Base-by-base conservation (phyloP, 768 basidiomycete genomes). In the Mycena amicta region DNA sequence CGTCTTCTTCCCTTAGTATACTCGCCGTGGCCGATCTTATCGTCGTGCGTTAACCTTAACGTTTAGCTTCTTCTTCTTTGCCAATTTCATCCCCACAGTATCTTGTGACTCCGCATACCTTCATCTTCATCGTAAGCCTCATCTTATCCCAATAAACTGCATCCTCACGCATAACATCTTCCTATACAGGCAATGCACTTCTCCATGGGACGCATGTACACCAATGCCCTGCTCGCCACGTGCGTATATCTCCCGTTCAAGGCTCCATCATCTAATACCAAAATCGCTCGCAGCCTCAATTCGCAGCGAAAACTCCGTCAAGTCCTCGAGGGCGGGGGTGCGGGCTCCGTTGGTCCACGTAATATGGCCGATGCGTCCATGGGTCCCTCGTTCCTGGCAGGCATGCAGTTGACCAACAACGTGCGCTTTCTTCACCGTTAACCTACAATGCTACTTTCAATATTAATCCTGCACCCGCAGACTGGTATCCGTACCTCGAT, bases 201-300 rank as follows among this genome's bases (percentile, higher is more conserved):
- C 40, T 64, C 65, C 5, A 53, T 63, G 15, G 65, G 65, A 2
- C 62, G 65, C 15, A 61, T 64, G 53, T 67, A 64, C 28, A 57
- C 66, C 23, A 67, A 65, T 30, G 58, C 60, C 15, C 46, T 67
- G 16, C 59, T 67, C 11, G 63, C 61, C 1, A 64, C 63, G 63
- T 64, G n/a, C 30, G 61, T 52, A 45, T 5, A 4, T 29, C 15
- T 47, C 26, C 20, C 23, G 18, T 23, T 41, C 39, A 5, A 15
- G 6, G 4, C 6, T 20, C n/a, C n/a, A n/a, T 22, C 16, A 4
- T 18, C n/a, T n/a, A 22, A 22, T 3, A 25, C 18, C 55, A 37
- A 28, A 47, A 23, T 39, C 4, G 12, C 3, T 20, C 25, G 22
- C n/a, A 58, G 56, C 20, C 53, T 59, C 37, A 59, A 59, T 47